Conservation (phyloP, 1,284 basidiomycete species). For the Volvariella surrecta region DNA sequence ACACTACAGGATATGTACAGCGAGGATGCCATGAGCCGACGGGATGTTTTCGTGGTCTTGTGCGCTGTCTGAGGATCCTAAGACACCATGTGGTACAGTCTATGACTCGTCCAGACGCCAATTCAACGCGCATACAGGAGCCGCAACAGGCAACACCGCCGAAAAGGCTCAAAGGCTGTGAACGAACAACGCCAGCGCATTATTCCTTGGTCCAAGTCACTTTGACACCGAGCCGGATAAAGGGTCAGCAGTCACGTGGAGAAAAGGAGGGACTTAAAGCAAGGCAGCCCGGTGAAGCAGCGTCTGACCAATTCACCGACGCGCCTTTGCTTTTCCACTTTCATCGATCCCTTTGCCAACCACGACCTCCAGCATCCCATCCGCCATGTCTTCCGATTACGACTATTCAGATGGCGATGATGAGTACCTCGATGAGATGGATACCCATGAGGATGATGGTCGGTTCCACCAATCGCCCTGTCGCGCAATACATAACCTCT, state of each 20-base stretch:
- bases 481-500: slow-evolving; percentile 9
- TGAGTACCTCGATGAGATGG: slow-evolving; percentile 60
- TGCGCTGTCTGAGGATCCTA: too few species aligned
- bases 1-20: too few species aligned
- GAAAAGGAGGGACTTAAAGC: background rate
- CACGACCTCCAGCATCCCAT: background rate
- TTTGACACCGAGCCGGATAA: too few species aligned
- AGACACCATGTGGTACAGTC: too few species aligned
- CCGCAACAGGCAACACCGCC: too few species aligned
- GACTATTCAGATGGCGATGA: slow-evolving; percentile 64
- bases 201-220: too few species aligned
- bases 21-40: too few species aligned
- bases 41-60: too few species aligned
- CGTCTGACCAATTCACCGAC: slow-evolving; percentile 1
- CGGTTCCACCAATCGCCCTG: background rate
- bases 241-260: background rate
- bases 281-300: background rate
- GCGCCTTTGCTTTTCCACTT: background rate
- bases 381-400: slow-evolving; percentile 62
- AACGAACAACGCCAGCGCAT: too few species aligned
- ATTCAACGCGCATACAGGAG: too few species aligned
- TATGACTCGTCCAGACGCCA: too few species aligned
- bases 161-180: too few species aligned
- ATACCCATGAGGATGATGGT: slow-evolving; percentile 46
- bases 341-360: slow-evolving; percentile 3